Evolutionary conservation across 2,329 filamentous ascomycete species (phyloP), one percentile per base, ranked within the genome.

Genomic region (Talaromyces sp.): DNA sequence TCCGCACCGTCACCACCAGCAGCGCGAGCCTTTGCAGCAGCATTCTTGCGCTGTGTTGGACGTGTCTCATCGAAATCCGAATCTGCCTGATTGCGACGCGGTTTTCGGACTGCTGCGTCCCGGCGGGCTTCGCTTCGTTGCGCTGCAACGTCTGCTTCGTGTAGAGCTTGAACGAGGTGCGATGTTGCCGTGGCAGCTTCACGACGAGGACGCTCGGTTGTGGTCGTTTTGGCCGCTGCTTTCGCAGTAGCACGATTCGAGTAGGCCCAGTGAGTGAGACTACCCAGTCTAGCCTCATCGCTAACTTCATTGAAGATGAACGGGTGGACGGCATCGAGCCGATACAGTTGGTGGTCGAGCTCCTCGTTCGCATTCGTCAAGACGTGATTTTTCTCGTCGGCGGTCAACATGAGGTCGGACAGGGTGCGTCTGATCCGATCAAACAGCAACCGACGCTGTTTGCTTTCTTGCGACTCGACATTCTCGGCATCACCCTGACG

Each of bases 351-450:
- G 74, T 91, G 91, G 69, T 92, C 87, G 13, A 98, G 86, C 54
- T 93, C 92, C 70, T 96, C 91, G 72, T 94, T 95, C 63, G 95
- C 94, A 16, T 94, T 96, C 43, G 91, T 90, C 64, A 98, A 90
- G 70, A 99, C 95, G 71, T 97, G 93, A 70, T 97, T 97, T 80
- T 99, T 99, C 80, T 99, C 95, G 74, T 99, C 95, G 43, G 98
- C 85, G 1, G 93, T 94, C 57, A 92, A 87, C 52, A 98, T 87
- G 83, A 98, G 90, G 71, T 93, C 90, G 69, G 90, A 87, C 61
- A 97, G 89, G 69, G 90, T 89, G 71, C 88, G 84, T 43, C 92
- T 89, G 62, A 94, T 88, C 66, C 92, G 89, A 71, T 89, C 87
- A 75, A 94, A 96, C 49, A 93, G 82, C 72, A 90, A 86, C 69